Evolutionary conservation across 345 rosid genomes (phyloP).

Genomic region (Corchorus olitorius): DNA sequence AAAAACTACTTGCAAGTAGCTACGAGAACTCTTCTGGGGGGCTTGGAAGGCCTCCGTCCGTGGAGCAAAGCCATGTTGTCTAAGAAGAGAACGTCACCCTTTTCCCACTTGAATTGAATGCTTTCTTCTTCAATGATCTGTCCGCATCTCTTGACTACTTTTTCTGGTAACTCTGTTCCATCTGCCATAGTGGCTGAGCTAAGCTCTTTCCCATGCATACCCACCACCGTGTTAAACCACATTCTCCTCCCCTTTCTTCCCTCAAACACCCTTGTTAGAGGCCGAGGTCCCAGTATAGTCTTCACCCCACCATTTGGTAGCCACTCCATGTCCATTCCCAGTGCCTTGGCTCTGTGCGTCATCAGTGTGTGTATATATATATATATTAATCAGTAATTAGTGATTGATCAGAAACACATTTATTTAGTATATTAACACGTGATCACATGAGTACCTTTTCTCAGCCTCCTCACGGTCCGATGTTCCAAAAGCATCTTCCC

Average conservation of each 20-base stretch:
- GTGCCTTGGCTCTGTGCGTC: conserved; percentile 39
- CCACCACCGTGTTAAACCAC: conserved; percentile 72
- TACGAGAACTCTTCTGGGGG: conserved; percentile 61
- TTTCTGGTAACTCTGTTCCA: conserved; percentile 51
- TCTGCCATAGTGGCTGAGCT: conserved; percentile 65
- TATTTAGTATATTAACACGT: too few species aligned
- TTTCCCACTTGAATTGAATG: conserved; percentile 72
- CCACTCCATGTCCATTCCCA: conserved; percentile 70
- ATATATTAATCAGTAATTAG: too few species aligned
- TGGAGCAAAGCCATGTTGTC: conserved; percentile 69
- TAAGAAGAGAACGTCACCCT: conserved; percentile 63
- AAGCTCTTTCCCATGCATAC: conserved; percentile 61
- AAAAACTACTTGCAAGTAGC: conserved; percentile 56
- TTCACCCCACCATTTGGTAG: conserved; percentile 50
- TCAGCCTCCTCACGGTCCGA: conserved; percentile 52
- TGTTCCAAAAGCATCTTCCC: conserved; percentile 67
- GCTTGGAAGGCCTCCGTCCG: conserved; percentile 64
- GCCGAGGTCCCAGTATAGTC: conserved; percentile 38
- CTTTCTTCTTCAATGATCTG: conserved; percentile 76
- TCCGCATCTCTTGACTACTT: conserved; percentile 53
- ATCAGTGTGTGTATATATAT: too few species aligned
- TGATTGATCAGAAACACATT: too few species aligned
- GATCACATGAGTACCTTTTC: conserved; percentile 33
- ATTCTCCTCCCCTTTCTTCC: conserved; percentile 69
- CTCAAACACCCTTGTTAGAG: conserved; percentile 57